Base-by-base conservation (phyloP, 805 yeast species). In the Zygotorulaspora sp. region DNA sequence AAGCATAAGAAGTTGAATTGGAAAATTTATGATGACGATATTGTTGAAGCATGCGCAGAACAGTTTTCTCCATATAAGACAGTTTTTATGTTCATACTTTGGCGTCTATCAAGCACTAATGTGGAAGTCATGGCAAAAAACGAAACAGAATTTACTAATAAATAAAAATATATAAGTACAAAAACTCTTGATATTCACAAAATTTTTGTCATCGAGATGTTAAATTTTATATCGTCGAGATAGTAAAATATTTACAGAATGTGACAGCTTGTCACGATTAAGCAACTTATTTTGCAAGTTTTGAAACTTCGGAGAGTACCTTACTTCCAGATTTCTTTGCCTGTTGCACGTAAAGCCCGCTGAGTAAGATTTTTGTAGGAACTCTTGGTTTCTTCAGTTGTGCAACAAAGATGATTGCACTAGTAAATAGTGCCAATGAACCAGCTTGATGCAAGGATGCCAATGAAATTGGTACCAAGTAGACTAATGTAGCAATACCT, bases 391-490 rank as follows among this genome's bases (percentile, higher is more conserved):
- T 70, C 45, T 79, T 68, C 49, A 84, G 61, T 38, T 75, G 71
- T 40, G 77, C 69, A 8, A 77, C 73, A 38, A 79, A 65, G 8
- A 81, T 69, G 41, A 90, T 67, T n/a, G 87, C 74, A 11, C 83
- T 71, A 0, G 98, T 89, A 51, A 92, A 68, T 33, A 92, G 69
- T 0, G 94, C 95, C 50, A 92, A 66, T 1, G 97, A 95, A 50
- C 97, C 97, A 6, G 96, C 96, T 68, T 92, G 99, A 60, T 92
- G 99, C 5, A 88, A 77, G 3, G 97, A 94, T 2, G 96, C 99
- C 32, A 90, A 65, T 20, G 95, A 85, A 16, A 84, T 79, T 19
- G 99, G 99, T 15, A 92, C 97, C 38, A 89, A 70, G 60, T 85
- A 89, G 15, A 89, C 61, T 49, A 92, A 70, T 1, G 98, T 92